These are phyloP conservation scores for Solanum pimpinellifolium DNA, from an alignment of 257 asterid genomes.

Conservation along the genomic window DNA sequence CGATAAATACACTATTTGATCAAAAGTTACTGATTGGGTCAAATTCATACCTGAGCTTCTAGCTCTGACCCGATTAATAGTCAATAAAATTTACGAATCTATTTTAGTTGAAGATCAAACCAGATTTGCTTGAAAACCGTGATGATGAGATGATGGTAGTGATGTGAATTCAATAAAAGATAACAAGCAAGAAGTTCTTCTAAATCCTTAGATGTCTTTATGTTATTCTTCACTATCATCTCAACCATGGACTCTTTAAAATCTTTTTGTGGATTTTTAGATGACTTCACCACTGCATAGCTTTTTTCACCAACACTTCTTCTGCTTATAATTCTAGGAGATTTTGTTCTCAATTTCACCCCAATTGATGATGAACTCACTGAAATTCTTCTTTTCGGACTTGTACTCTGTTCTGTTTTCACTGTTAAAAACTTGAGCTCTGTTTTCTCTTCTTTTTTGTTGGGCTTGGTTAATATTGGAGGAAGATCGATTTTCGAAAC, in stretches of 20 bases:
- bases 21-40: too few species aligned
- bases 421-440: not conserved
- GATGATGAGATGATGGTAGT: slow-evolving; percentile 3
- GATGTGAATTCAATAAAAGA: not conserved
- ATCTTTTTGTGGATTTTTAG: slow-evolving; percentile 2
- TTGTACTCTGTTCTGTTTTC: not conserved
- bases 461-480: not conserved
- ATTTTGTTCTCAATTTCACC: slow-evolving; percentile 1
- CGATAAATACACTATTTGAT: not conserved
- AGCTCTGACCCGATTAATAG: not conserved
- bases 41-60: too few species aligned
- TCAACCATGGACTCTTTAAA: slow-evolving; percentile 9
- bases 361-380: not conserved
- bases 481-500: not conserved
- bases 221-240: slow-evolving; percentile 11
- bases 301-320: not conserved
- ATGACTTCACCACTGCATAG: slow-evolving; percentile 5
- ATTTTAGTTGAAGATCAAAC: not conserved
- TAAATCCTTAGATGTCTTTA: not conserved
- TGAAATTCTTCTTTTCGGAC: not conserved
- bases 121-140: slow-evolving; percentile 9
- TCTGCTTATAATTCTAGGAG: not conserved
- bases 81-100: not conserved
- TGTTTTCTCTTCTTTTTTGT: not conserved
- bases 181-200: slow-evolving; percentile 10